Evolutionary conservation across 345 rosid genomes (phyloP).

Genomic region (Linum trigynum): DNA sequence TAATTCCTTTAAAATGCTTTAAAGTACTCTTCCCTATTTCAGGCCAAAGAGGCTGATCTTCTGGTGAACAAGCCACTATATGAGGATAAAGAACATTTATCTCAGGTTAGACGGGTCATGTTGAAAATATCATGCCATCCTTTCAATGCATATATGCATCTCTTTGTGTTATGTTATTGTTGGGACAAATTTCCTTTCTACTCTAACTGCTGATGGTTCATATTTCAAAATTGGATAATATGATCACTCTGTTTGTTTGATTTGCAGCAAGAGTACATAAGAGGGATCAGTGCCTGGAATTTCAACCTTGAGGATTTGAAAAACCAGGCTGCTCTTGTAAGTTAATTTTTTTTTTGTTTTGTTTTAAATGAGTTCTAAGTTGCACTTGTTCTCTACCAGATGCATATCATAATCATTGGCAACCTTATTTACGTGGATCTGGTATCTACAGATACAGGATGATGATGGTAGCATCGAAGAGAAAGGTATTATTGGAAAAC

Average conservation of each 20-base stretch:
- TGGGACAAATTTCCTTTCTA: background rate
- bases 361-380: background rate
- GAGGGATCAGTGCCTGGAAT: conserved; percentile 96
- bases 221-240: background rate
- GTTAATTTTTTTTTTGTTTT: conserved; percentile 17
- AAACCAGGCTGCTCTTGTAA: conserved; percentile 86
- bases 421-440: conserved; percentile 9
- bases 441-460: conserved; percentile 58
- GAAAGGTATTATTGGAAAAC: conserved; percentile 35
- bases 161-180: background rate
- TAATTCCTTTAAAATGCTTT: conserved; percentile 28
- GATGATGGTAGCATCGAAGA: conserved; percentile 45
- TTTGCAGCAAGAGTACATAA: conserved; percentile 88
- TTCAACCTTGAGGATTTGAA: conserved; percentile 94
- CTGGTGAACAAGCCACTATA: conserved; percentile 71
- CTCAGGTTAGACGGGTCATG: conserved; percentile 54
- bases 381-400: background rate
- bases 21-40: conserved; percentile 25
- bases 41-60: conserved; percentile 87
- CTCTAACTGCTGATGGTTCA: background rate
- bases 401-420: conserved; percentile 5
- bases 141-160: conserved; percentile 27
- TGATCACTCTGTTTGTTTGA: conserved; percentile 6
- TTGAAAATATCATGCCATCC: background rate
- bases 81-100: conserved; percentile 72